Evolutionary conservation across 2,329 filamentous ascomycete species (phyloP), one percentile per base, ranked within the genome.

Genomic region (Arthrobotrys entomopaga): DNA sequence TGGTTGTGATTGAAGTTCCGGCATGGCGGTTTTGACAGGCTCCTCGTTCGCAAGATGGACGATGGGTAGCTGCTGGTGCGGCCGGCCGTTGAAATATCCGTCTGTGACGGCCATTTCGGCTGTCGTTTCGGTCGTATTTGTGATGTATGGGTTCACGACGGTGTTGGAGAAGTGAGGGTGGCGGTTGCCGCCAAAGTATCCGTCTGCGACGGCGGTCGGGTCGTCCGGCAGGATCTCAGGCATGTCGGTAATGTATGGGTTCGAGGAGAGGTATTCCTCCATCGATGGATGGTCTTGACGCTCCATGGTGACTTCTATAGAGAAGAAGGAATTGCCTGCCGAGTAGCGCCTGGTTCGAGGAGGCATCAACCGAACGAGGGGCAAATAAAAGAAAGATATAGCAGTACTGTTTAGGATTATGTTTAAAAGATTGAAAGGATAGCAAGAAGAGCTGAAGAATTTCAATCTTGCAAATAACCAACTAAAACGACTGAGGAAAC

Each of bases 21-120:
- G 70, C 63, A 74, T 66, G 50, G 70, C 70, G 24, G 63, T 74
- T 20, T 74, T 74, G 15, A 74, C 70, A 38, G 70, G 70, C 19
- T 74, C 70, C n/a, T 74, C 63, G 43, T 67, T 46, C 5, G 63
- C 22, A 8, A 74, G 63, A 20, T 67, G 70, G n/a, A 74, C 58
- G 22, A 74, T 20, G 43, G 70, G 70, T 4, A 74, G 50, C 26
- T 74, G 70, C 26, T 74, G 63, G 26, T 74, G 70, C 50, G 63
- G 63, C 10, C 70, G 70, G n/a, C 70, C 57, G 70, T 74, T 74
- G 57, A 74, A 74, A 43, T 74, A 74, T 40, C 70, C 70, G 57
- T 74, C 70, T 2, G 70, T 67, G 42, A 74, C 70, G 6, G 53
- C 38, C 70, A 74, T 74, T 7, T 74, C 63, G 19, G 70, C 63